Percentiles rank a stretch among this genome's conserved stretches.
Evolutionary conservation across 2,329 filamentous ascomycete genomes (phyloP).

Genomic region (Cadophora sp.): DNA sequence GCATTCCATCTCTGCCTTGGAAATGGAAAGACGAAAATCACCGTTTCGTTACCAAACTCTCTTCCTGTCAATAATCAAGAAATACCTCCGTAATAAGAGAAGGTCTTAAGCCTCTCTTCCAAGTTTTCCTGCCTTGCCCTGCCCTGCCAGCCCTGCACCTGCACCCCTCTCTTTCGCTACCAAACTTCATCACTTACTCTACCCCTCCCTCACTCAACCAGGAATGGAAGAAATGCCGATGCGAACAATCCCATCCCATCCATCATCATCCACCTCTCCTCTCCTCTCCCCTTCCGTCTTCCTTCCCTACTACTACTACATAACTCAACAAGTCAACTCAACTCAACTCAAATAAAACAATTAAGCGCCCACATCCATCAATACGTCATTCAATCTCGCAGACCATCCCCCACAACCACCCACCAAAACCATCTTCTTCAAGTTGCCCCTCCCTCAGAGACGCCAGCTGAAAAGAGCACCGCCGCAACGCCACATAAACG

Average conservation of each 20-base stretch:
- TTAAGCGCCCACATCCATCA: no score
- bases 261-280: not conserved
- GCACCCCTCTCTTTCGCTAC: not conserved
- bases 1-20: not conserved
- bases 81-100: not conserved
- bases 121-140: not conserved
- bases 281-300: not conserved
- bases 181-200: slow-evolving; percentile 5
- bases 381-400: no score
- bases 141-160: no score
- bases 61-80: not conserved
- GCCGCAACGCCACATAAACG: not conserved
- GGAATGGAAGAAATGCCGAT: no score
- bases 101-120: not conserved
- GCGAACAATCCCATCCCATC: no score
- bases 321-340: no score
- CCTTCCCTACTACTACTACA: no score
- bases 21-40: not conserved
- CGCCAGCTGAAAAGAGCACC: not conserved
- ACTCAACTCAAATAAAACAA: no score
- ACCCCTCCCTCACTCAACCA: not conserved
- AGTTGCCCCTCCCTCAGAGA: no score
- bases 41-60: slow-evolving; percentile 6
- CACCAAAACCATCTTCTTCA: no score
- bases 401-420: no score